Evolutionary conservation across 176 grass and related monocot genomes (phyloP), one percentile per base, ranked within the genome.

Genomic region (Carex cristatella): DNA sequence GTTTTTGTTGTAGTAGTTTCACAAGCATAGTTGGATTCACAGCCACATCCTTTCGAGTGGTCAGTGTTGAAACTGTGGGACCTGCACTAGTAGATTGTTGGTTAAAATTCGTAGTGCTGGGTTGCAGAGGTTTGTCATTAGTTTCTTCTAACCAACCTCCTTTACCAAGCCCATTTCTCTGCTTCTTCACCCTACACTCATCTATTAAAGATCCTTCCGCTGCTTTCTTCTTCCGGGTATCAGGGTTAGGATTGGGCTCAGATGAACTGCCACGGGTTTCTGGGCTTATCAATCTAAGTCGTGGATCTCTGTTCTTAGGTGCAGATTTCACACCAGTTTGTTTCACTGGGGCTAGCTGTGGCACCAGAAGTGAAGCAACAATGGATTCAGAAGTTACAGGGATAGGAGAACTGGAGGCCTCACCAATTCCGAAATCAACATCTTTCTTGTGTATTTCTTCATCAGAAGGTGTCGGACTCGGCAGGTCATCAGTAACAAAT

Each of bases 391-490:
- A 54, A 60, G 16, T 53, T 30, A 89, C 89, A 67, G 88, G 53
- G 86, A 79, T 42, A 81, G 87, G 79, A 77, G 83, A 89, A 87
- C 91, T 99, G 18, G 90, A 94, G 68, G 92, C 87, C 75, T 95
- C 96, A 71, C 77, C 85, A 83, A 86, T 79, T 12, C 38, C 73
- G 16, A 76, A 80, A 69, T 94, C 90, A 66, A 65, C 57, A 67
- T 87, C 84, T 90, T 85, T 80, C 14, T 70, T 74, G 61, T 37
- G 10, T 86, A 57, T 87, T 87, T 87, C 66, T 79, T 89, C 90
- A 28, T 88, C 91, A 61, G 95, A 98, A 38, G 96, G 96, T 84
- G 96, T 99, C 81, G 96, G 96, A 69, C 96, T 99, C 42, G 93
- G 96, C 33, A 99, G 89, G 86, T 89, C 87, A 85, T 92, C 89